phyloP scores from a whole-genome alignment of 78 protist genomes.

The Acrasis kona region DNA sequence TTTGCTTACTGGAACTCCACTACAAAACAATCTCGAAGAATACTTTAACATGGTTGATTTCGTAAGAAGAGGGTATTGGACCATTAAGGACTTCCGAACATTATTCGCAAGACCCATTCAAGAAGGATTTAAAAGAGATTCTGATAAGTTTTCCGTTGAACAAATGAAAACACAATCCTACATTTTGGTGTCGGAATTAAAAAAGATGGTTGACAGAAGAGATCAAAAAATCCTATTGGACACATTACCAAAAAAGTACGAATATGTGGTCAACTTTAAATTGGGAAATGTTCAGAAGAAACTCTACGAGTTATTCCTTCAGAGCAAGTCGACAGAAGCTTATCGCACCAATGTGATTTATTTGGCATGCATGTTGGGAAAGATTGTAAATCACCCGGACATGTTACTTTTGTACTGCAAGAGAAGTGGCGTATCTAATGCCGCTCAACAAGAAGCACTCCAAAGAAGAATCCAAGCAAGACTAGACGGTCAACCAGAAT shows the following conservation, averaged over 20 bases:
- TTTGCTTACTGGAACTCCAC: slow-evolving; percentile 77
- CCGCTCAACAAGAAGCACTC: too few species aligned
- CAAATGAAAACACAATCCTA: background rate
- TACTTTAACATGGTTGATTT: slow-evolving; percentile 72
- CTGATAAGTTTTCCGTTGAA: background rate
- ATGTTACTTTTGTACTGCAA: too few species aligned
- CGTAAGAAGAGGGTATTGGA: slow-evolving; percentile 33
- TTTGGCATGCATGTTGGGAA: background rate
- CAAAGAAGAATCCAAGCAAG: too few species aligned
- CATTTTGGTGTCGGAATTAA: background rate
- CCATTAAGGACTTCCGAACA: slow-evolving; percentile 13
- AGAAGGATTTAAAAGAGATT: slow-evolving; percentile 4
- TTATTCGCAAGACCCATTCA: slow-evolving; percentile 39
- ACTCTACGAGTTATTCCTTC: background rate
- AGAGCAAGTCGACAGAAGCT: background rate
- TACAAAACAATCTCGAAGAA: slow-evolving; percentile 75
- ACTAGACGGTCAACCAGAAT: too few species aligned
- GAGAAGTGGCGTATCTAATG: too few species aligned
- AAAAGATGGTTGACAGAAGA: slow-evolving; percentile 13
- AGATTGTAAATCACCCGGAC: background rate
- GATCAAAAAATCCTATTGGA: background rate
- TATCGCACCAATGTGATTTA: background rate
- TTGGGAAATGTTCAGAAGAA: background rate
- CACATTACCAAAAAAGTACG: slow-evolving; percentile 2
- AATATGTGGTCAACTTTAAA: background rate